Evolutionary conservation across 108 stramenopile species (phyloP), one percentile per base, ranked within the genome.

Genomic region (Pseudonitzschia delicatissima): DNA sequence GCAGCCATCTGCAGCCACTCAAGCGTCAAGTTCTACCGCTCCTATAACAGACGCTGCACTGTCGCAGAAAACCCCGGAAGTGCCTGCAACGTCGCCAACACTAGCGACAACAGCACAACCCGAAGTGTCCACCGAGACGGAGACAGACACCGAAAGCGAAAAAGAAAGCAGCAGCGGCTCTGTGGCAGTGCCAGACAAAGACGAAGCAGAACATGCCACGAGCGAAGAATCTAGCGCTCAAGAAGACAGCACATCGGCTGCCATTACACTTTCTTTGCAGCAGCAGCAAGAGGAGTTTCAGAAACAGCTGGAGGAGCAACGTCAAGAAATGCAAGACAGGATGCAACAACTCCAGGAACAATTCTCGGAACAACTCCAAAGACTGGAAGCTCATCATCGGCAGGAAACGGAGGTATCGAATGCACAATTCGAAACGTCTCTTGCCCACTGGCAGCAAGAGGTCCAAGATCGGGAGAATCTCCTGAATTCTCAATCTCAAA

Each of bases 321-420:
- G 50, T 23, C 4, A 51, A 3, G 4, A 35, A 34, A 72, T 11
- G 36, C 20, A 48, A 59, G 66, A 4, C 68, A 77, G 40, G 7
- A 51, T 51, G 4, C 50, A 23, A 25, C 60, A 75, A 25, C 37
- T 81, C 7, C 26, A 87, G 51, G 80, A 92, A 34, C 77, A 93
- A 40, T 89, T 93, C 59, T 69, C 88, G n/a, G 64, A 77, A 53
- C 92, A 93, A 66, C 52, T 93, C 9, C 73, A 86, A 72, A 85
- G 92, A 34, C 71, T 93, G 52, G 86, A 86, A 48, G 82, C 86
- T 49, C 81, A 89, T 64, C 85, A 90, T 63, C 79, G 76, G 62
- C 27, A 73, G 45, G 88, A 93, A 72, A 62, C 79, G 71, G 45
- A 72, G 33, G 77, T 78, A 44, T 48, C 85, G 36, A 70, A 83